Base-by-base conservation (phyloP, 2,329 filamentous ascomycete species). In the Knufia fluminis region DNA sequence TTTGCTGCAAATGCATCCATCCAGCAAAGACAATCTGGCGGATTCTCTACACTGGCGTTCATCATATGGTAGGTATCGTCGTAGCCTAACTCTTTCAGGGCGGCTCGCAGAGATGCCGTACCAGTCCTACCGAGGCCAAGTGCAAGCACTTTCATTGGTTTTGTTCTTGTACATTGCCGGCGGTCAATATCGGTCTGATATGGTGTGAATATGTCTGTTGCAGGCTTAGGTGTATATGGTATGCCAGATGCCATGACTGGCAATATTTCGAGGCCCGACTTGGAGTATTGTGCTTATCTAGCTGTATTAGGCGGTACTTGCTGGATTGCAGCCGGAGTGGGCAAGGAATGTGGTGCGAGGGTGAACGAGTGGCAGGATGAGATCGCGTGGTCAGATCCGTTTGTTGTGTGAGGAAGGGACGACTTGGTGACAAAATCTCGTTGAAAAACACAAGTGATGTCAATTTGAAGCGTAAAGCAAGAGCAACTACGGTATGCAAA, bases 91-190 rank as follows among this genome's bases (percentile, higher is more conserved):
- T 78, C 71, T 61, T 80, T 75, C 62, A 86, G 74, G 17, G 83
- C 82, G 38, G 75, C 76, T 53, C 80, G 75, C 61, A 85, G 76
- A 38, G 81, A 86, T 28, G 81, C 77, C 59, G 83, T 86, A 60
- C 83, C 83, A 7, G 83, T 87, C 54, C 83, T 75, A 49, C 81
- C 80, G 16, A 86, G 73, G 40, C 83, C 83, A 0, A 88, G 73
- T 41, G 82, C 76, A 28, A 87, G 77, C 41, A 87, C 79, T 62
- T 79, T 79, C 83, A 87, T 86, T 28, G 83, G 83, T 46, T 85
- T 81, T 26, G 71, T 77, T 49, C 83, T 79, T 52, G 73, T 75
- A 64, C 80, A 82, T 70, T 80, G 69, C 57, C 79, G 73, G 44
- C 79, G 72, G 66, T 87, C 79, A 64, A 86, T 83, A 61, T 80